phyloP scores from a whole-genome alignment of 805 yeast genomes.

The Saccharomyces jurei region DNA sequence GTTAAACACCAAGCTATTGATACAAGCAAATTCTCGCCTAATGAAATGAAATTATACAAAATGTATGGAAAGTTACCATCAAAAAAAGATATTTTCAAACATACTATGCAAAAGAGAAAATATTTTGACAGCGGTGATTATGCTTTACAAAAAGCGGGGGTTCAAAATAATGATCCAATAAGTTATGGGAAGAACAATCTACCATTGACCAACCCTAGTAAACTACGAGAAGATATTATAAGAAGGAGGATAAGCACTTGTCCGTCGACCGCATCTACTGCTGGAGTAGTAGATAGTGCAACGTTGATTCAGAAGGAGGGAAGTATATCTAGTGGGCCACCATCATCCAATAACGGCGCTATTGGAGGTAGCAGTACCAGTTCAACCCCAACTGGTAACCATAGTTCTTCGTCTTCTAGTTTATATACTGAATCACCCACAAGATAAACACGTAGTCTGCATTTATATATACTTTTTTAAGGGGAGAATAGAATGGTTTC shows the following conservation, averaged over 20 bases:
- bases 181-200: conserved; percentile 12
- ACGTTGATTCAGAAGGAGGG: conserved; percentile 16
- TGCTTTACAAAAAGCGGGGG: conserved; percentile 66
- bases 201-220: conserved; percentile 24
- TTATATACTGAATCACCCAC: neutral
- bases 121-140: conserved; percentile 90
- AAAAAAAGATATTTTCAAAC: conserved; percentile 59
- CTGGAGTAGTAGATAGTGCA: conserved; percentile 7
- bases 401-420: neutral
- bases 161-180: conserved; percentile 14
- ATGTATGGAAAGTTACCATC: conserved; percentile 81
- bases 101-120: conserved; percentile 73
- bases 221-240: conserved; percentile 21
- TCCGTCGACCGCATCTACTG: conserved; percentile 1
- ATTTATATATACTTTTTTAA: neutral
- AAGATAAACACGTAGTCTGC: neutral
- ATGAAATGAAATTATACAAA: conserved; percentile 64
- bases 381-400: neutral
- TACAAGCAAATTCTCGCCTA: conserved; percentile 53
- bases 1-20: conserved; percentile 31
- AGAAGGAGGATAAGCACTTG: conserved; percentile 22
- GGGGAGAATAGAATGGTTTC: neutral
- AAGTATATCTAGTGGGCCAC: conserved; percentile 24
- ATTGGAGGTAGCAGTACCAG: neutral
- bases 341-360: conserved; percentile 6